Base-by-base conservation (phyloP, 441 rosid genomes). In the Pelargonium myrrhifolium region DNA sequence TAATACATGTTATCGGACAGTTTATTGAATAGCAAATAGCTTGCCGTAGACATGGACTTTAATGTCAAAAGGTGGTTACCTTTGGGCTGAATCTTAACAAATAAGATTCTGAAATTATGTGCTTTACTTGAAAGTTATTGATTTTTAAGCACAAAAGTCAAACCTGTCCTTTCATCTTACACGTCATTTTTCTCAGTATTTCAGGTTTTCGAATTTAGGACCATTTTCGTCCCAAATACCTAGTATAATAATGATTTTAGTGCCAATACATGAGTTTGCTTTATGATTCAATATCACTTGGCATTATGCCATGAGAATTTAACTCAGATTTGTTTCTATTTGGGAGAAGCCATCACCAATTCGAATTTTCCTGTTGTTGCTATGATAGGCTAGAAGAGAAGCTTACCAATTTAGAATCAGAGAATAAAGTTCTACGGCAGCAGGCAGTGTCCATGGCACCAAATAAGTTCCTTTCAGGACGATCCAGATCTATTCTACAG, bases 381-480 rank as follows among this genome's bases (percentile, higher is more conserved):
- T 40, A 39, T 75, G 74, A 77, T 72, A 90, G 98, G 86, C 81
- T 87, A 78, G 98, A 95, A 77, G 99, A 95, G 82, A 95, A 90
- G 77, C 83, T 92, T 66, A 69, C 71, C 68, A 95, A 95, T 72
- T 75, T 90, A 73, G 97, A 92, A 78, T 95, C 99, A 7, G 99
- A 92, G 83, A 92, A 92, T 72, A 85, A 90, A 87, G 99, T 92
- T 65, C 81, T 95, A 28, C 81, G 97, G 59, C 99, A 95, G 74
- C 99, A 95, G 77, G 96, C 97, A 64, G 90, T 95, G 72, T 87
- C 98, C 40, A 86, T 95, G 88, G 88, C 99, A 77, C 98, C 99
- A n/a, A 95, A 86, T 65, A 92, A 89, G 80, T 89, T 90, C 82
- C 90, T 94, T 70, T 92, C 98, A 53, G 98, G 97, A 49, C 96